Conservation (phyloP, 1,284 basidiomycete species). For the Hemileia vastatrix region DNA sequence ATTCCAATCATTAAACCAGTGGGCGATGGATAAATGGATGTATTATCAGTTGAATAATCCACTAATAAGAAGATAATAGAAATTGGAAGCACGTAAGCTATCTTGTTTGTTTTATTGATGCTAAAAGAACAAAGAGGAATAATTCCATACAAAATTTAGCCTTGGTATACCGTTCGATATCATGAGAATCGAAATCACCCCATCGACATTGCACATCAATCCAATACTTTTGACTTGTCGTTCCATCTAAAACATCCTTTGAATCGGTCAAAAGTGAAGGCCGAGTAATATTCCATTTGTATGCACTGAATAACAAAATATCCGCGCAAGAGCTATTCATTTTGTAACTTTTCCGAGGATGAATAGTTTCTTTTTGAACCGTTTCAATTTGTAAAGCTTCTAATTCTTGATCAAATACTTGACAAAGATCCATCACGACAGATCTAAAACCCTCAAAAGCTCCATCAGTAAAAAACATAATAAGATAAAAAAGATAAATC, state of each 20-base stretch:
- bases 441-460: slow-evolving; percentile 3
- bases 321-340: slow-evolving; percentile 87
- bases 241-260: slow-evolving; percentile 92
- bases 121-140: slow-evolving; percentile 14
- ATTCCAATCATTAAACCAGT: slow-evolving; percentile 98
- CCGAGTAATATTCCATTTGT: slow-evolving; percentile 88
- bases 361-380: slow-evolving; percentile 98
- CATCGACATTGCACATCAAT: slow-evolving; percentile 92
- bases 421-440: slow-evolving; percentile 53
- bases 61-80: slow-evolving; percentile 30
- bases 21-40: slow-evolving; percentile 96
- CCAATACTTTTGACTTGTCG: slow-evolving; percentile 98
- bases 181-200: slow-evolving; percentile 99
- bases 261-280: slow-evolving; percentile 92
- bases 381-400: slow-evolving; percentile 98
- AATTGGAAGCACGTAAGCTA: slow-evolving; percentile 90
- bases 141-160: slow-evolving; percentile 23
- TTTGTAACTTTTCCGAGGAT: slow-evolving; percentile 98
- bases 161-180: slow-evolving; percentile 57
- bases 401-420: slow-evolving; percentile 98
- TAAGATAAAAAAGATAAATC: background rate
- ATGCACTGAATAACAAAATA: slow-evolving; percentile 72
- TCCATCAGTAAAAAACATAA: background rate
- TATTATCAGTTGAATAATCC: slow-evolving; percentile 64
- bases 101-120: slow-evolving; percentile 76